phyloP scores from a whole-genome alignment of 352 stramenopile genomes.

The Vaucheria bursata region DNA sequence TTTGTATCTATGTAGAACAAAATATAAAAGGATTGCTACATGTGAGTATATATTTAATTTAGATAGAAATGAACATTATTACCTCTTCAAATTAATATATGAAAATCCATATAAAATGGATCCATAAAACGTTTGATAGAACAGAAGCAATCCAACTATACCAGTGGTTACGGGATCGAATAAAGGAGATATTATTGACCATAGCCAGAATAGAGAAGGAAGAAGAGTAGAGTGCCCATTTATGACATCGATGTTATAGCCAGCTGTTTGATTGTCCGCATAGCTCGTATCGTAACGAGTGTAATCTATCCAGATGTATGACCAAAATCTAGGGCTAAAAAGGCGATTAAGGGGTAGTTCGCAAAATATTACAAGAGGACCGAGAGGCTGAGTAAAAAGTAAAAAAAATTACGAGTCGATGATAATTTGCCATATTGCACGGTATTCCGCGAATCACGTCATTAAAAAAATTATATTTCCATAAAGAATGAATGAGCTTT shows the following conservation, averaged over 20 bases:
- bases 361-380: slow-evolving; percentile 21
- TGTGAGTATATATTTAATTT: background rate
- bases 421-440: background rate
- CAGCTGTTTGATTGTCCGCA: slow-evolving; percentile 32
- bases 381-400: background rate
- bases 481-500: background rate
- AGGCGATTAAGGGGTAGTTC: slow-evolving; percentile 20
- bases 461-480: background rate
- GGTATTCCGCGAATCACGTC: background rate
- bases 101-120: slow-evolving; percentile 50
- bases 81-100: slow-evolving; percentile 44
- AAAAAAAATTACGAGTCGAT: background rate
- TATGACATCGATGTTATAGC: slow-evolving; percentile 50
- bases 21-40: background rate
- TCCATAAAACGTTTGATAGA: slow-evolving; percentile 51
- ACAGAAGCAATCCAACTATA: slow-evolving; percentile 38
- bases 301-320: slow-evolving; percentile 52
- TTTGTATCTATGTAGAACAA: slow-evolving; percentile 15
- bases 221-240: slow-evolving; percentile 51
- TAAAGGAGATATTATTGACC: slow-evolving; percentile 23
- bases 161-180: slow-evolving; percentile 27
- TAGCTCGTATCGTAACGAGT: slow-evolving; percentile 48
- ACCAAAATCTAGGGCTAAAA: slow-evolving; percentile 48
- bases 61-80: background rate
- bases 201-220: slow-evolving; percentile 44